Base-by-base conservation (phyloP, 2,329 filamentous ascomycete species). In the Ilyonectria robusta region DNA sequence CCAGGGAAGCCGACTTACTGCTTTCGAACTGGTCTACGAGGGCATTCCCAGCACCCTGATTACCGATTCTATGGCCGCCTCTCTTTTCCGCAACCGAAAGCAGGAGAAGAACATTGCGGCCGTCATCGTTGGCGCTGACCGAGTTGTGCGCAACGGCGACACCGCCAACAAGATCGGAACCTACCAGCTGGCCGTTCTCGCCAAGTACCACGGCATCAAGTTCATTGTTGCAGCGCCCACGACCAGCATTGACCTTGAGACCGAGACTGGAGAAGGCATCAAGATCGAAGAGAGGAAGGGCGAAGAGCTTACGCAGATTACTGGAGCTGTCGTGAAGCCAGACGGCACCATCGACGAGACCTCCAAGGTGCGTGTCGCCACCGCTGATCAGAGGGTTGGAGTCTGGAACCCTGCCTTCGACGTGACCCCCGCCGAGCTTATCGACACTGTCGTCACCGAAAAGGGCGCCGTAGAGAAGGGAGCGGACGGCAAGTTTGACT, bases 161-260 rank as follows among this genome's bases (percentile, higher is more conserved):
- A 98, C 96, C 0, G 96, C 96, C 62, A 99, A 99, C 84, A 99
- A 99, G 85, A 97, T 99, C 68, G 96, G 96, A 58, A 99, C 96
- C 0, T 98, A 99, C 79, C 88, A 92, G 61, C 87, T 99, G 4
- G 94, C 96, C 4, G 94, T 98, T n/a, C 87, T 97, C 33, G 96
- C 96, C 23, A 91, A 88, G 71, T 86, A 95, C 76, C 96, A 99
- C 76, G 93, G 93, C 19, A 88, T 98, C 76, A 97, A 95, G 80
- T 99, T 99, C 78, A 87, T 99, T 10, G 95, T 99, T 33, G 96
- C 96, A 0, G 96, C 96, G 1, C 96, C 96, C 0, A 93, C 95
- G 7, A 99, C 96, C 2, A 97, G 94, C 63, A 96, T 99, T 73
- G 96, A 99, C 77, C 84, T 97, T 35, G 85, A 88, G 60, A 98